phyloP scores from a whole-genome alignment of 1,139 yeast species.

The Blastobotrys serpentis region DNA sequence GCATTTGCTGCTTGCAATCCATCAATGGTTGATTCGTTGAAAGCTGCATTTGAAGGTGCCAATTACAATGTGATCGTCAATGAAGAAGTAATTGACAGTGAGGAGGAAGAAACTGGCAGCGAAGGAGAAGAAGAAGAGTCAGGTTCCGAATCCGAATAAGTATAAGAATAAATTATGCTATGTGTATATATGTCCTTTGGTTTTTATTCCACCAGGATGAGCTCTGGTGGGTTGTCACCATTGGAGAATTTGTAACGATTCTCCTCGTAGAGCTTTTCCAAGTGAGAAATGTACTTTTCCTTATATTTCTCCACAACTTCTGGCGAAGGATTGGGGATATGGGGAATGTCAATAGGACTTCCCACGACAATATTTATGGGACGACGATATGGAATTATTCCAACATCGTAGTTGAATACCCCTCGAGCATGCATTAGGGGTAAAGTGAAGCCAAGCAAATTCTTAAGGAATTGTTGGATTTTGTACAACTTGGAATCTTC shows the following conservation, averaged over 20 bases:
- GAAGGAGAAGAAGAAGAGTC: constrained; percentile 22
- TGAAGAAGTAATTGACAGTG: constrained; percentile 38
- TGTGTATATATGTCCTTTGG: no score
- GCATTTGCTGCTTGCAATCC: constrained; percentile 77
- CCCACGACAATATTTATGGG: constrained; percentile 78
- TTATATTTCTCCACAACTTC: constrained; percentile 70
- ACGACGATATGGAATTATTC: constrained; percentile 79
- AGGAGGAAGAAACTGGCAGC: constrained; percentile 34
- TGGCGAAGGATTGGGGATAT: constrained; percentile 44
- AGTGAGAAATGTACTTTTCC: constrained; percentile 62
- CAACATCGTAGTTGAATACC: constrained; percentile 87
- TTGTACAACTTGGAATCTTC: constrained; percentile 52
- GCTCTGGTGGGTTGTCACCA: constrained; percentile 15
- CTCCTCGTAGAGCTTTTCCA: constrained; percentile 64
- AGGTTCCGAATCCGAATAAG: constrained; percentile 2
- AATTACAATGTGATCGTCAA: constrained; percentile 68
- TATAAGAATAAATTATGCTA: background rate
- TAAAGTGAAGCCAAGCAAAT: constrained; percentile 71
- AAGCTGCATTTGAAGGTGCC: constrained; percentile 46
- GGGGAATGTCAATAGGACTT: constrained; percentile 70
- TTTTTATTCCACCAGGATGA: constrained; percentile 27
- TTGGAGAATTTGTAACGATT: constrained; percentile 55
- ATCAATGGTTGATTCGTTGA: constrained; percentile 52
- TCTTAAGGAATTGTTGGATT: constrained; percentile 71
- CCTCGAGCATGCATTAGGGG: constrained; percentile 95